Base-by-base conservation (phyloP, 768 basidiomycete genomes). In the Agrocybe praecox region DNA sequence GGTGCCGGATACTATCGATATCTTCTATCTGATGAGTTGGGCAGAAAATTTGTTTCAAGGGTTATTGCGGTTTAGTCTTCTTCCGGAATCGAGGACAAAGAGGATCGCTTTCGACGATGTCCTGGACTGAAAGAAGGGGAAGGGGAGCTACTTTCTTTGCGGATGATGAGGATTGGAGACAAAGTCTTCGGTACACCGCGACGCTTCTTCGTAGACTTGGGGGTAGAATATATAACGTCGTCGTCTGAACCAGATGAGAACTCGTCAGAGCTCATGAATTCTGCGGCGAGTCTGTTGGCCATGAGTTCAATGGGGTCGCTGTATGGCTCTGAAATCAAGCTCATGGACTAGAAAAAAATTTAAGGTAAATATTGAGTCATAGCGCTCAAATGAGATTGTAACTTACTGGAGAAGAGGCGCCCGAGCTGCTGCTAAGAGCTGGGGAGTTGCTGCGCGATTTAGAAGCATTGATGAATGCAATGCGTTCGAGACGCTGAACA, bases 381-480 rank as follows among this genome's bases (percentile, higher is more conserved):
- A 29, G 17, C 29, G 21, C 33, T n/a, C n/a, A 33, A 50, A 53
- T 18, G 36, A 50, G 21, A 46, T 21, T 24, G n/a, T 34, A 51
- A 64, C 67, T 60, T 53, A 69, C 68, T 34, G 63, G 62, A 32
- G 68, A 64, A 46, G 61, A 54, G 2, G 55, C 53, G 4, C 59
- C 59, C 9, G 66, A 62, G 43, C 62, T 56, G 36, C 62, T 56
- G 36, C 62, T 65, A 5, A 52, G 55, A 1, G 52, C 52, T 9
- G 67, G 64, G 18, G 67, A 67, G 29, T 36, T 48, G 56, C 59
- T 63, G 36, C 57, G 62, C 52, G 68, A 77, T 57, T 79, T 80
- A 45, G 77, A 72, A 53, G 71, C 75, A 52, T 78, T 78, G 44
- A 81, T 65, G 61, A 84, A 83, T n/a, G 80, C 80, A 56, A 77